Conservation (phyloP, 2,329 filamentous ascomycete species). For the Chrysoporthe puriensis region DNA sequence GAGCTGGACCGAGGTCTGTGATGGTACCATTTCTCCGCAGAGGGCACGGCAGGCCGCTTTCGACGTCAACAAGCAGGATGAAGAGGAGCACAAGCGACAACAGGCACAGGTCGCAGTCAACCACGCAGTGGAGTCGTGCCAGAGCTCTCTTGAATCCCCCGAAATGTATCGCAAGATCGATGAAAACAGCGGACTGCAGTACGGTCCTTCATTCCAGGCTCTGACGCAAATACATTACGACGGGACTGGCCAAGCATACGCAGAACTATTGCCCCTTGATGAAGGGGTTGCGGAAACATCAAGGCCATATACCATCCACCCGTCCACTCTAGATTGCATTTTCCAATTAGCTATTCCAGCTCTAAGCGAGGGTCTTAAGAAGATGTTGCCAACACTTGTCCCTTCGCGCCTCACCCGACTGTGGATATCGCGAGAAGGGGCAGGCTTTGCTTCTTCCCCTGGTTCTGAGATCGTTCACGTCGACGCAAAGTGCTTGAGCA, state of each 20-base stretch:
- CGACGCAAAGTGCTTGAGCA: not conserved
- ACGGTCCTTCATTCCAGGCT: slow-evolving; percentile 6
- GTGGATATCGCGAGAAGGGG: not conserved
- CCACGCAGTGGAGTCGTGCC: not conserved
- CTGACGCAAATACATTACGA: not conserved
- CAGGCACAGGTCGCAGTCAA: not conserved
- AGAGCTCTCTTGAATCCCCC: not conserved
- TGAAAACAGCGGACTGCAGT: slow-evolving; percentile 1
- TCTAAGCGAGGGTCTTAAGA: not conserved
- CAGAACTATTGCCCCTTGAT: not conserved
- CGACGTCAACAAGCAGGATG: slow-evolving; percentile 1
- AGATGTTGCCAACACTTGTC: not conserved
- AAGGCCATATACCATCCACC: not conserved
- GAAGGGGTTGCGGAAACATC: not conserved
- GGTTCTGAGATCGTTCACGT: not conserved
- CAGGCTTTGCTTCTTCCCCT: not conserved
- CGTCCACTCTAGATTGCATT: not conserved
- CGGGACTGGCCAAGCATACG: not conserved
- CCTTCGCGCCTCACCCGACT: not conserved
- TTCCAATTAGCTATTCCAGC: slow-evolving; percentile 6
- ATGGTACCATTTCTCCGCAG: not conserved
- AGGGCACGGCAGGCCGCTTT: not conserved
- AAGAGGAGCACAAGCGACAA: not conserved
- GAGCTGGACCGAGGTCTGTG: not conserved
- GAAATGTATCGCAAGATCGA: not conserved